phyloP scores from a whole-genome alignment of 1,284 basidiomycete species.

The Papiliotrema laurentii region DNA sequence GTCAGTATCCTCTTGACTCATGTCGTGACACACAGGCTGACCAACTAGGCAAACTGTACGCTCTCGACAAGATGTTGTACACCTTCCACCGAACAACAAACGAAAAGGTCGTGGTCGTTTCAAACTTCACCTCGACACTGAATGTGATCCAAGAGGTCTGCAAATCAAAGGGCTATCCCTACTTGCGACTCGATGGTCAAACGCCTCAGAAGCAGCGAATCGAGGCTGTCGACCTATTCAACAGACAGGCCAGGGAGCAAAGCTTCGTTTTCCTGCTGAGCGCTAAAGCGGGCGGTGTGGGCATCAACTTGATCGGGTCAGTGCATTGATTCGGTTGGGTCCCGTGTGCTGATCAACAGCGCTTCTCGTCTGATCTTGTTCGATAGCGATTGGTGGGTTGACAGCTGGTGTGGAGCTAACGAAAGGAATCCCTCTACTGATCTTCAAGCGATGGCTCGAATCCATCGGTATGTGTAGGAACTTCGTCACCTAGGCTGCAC shows the following conservation, averaged over 20 bases:
- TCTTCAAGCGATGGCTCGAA: constrained; percentile 95
- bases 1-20: constrained; percentile 50
- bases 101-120: constrained; percentile 90
- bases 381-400: constrained; percentile 80
- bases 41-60: constrained; percentile 66
- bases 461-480: constrained; percentile 64
- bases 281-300: constrained; percentile 92
- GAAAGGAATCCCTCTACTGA: constrained; percentile 56
- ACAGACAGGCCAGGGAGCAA: constrained; percentile 23
- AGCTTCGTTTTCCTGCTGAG: constrained; percentile 82
- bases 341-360: constrained; percentile 38
- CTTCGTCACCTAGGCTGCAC: constrained; percentile 1
- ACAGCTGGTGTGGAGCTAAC: constrained; percentile 1
- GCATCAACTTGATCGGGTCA: constrained; percentile 77
- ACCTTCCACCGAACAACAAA: constrained; percentile 63
- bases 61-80: constrained; percentile 68
- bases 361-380: constrained; percentile 72
- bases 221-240: constrained; percentile 48
- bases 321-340: neutral
- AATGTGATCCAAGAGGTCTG: constrained; percentile 87
- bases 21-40: neutral
- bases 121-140: constrained; percentile 84
- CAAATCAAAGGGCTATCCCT: constrained; percentile 68
- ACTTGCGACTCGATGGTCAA: constrained; percentile 81
- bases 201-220: constrained; percentile 76